Evolutionary conservation across 163 green algal genomes (phyloP), one percentile per base, ranked within the genome.

Genomic region (Coccomyxa subellipsoidea): DNA sequence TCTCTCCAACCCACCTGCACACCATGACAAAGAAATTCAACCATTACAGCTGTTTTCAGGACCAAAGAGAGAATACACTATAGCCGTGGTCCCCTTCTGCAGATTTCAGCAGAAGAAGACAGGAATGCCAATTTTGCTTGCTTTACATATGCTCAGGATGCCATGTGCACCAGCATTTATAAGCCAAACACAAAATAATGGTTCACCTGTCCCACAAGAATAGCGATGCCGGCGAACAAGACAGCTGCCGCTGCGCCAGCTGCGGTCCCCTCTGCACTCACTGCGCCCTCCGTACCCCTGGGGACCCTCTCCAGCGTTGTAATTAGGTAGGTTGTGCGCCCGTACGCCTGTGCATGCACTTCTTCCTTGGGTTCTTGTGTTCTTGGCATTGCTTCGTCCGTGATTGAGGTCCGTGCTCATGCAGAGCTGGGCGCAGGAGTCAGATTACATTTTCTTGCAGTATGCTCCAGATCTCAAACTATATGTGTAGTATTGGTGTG

Each of bases 261-360:
- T 0, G 88, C 35, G 0, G 96, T 99, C 0, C 96, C 96, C 86
- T 99, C 96, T 35, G 94, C 31, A 83, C 93, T 98, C 0, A 99
- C 93, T 15, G 96, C 96, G 0, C 96, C 96, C 83, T 99, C 96
- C 3, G 96, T 99, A n/a, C 96, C 96, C 21, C 95, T 89, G 0
- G 95, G 95, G 54, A 99, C 96, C 0, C 82, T 78, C 73, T 93
- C 84, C 78, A 99, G 88, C 25, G 81, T 97, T 38, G 95, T 99
- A 70, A 95, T 90, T 7, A 98, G 91, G 86, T 96, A 99, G 0
- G 97, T 98, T 7, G 94, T 99, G 69, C 93, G 93, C 8, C 97
- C 97, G 81, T 98, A 99, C 4, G 95, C 93, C 94, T 95, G 88
- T 29, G 35, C 47, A 71, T 40, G 77, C 4, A 59, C n/a, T 59